Percentiles rank a stretch among this genome's conserved stretches.
phyloP scores from a whole-genome alignment of 352 stramenopile genomes.

The Phytophthora palmivora region DNA sequence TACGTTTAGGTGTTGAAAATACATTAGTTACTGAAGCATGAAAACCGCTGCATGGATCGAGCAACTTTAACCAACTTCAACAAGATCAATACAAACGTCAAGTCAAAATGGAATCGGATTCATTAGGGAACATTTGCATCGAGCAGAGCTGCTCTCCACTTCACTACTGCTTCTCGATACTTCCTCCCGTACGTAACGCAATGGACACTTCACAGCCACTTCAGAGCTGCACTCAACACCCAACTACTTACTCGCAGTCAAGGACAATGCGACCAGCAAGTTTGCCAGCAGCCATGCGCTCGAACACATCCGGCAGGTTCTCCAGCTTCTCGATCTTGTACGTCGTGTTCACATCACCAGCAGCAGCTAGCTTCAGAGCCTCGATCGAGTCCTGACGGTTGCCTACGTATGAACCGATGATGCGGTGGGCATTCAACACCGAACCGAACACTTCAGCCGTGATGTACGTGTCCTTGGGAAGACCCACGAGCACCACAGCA shows the following conservation, averaged over 20 bases:
- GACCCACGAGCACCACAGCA: conserved; percentile 68
- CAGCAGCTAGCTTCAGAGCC: conserved; percentile 54
- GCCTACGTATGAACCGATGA: conserved; percentile 62
- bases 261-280: conserved; percentile 56
- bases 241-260: conserved; percentile 13
- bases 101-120: conserved; percentile 20
- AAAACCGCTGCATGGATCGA: not conserved
- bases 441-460: conserved; percentile 42
- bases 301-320: conserved; percentile 54
- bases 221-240: conserved; percentile 9
- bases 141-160: conserved; percentile 33
- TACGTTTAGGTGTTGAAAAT: not conserved
- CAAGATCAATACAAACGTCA: conserved; percentile 10
- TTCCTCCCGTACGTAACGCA: conserved; percentile 11
- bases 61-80: conserved; percentile 28
- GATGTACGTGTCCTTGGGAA: conserved; percentile 60
- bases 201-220: conserved; percentile 17
- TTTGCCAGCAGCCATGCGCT: conserved; percentile 52
- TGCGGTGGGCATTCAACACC: conserved; percentile 50
- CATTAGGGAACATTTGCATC: conserved; percentile 15
- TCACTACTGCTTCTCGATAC: conserved; percentile 33
- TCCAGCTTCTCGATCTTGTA: conserved; percentile 50
- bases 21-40: conserved; percentile 2
- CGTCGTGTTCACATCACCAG: conserved; percentile 52
- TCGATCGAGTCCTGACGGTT: conserved; percentile 66